Base-by-base conservation (phyloP, 1,139 yeast genomes). In the Lodderomyces orthopsilosis region DNA sequence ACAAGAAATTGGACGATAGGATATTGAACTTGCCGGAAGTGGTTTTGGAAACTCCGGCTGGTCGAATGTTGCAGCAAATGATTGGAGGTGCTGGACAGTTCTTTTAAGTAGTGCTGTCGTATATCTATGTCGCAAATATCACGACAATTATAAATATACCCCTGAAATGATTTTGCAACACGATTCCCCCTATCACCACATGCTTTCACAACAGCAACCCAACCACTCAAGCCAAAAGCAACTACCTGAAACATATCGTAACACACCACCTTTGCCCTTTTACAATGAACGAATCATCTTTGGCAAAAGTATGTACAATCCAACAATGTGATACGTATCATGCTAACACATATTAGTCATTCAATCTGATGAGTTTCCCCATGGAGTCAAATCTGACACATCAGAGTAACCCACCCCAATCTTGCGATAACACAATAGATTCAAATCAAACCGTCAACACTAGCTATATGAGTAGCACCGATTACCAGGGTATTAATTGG, bases 11-110 rank as follows among this genome's bases (percentile, higher is more conserved):
- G 55, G 64, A 77, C 62, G 62, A 84, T 68, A 41, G 68, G 53
- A 81, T 83, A 22, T 61, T 74, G 41, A 61, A 68, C 21, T 65
- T 83, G 37, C 89, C 90, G 0, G 70, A 73, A 37, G 69, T 67
- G 33, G 88, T 83, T 2, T 66, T 83, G 47, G 64, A 63, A 33
- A 76, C 85, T 0, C 87, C 88, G 1, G 77, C 79, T 49, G 89
- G 89, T 1, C 68, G 61, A 45, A 45, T 66, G 51, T 60, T 70
- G 42, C 56, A 59, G 39, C 71, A 65, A 44, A 59, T 70, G 69
- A 51, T 70, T 37, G 26, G 34, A 10, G 32, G 32, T 14, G 17
- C 32, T 14, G 32, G 32, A 13, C 32, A 28, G 32, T 14, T 28
- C 9, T 28, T 28, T 13, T 28, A 10, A 13, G 17, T 14, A 6